Conservation (phyloP, 2,329 filamentous ascomycete genomes). For the Stenocarpella maydis region DNA sequence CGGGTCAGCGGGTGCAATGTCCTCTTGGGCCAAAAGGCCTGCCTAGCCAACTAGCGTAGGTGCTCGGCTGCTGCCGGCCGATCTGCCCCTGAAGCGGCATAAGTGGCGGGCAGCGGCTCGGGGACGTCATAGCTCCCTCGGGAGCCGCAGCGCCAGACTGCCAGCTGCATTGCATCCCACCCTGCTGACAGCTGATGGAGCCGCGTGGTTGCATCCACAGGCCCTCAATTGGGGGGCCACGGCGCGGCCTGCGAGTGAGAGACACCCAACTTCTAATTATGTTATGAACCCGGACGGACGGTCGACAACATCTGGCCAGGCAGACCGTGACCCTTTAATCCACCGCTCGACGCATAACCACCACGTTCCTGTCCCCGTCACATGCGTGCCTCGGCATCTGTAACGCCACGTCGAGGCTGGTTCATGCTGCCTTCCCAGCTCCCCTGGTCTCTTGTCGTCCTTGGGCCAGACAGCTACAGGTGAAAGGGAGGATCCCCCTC, state of each 20-base stretch:
- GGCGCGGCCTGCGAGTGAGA: neutral
- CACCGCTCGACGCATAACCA: neutral
- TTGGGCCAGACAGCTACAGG: neutral
- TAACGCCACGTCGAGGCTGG: conserved; percentile 12
- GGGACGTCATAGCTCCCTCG: conserved; percentile 24
- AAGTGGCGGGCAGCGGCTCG: conserved; percentile 5
- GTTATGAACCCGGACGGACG: neutral
- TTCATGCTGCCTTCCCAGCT: conserved; percentile 13
- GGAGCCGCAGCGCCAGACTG: no score
- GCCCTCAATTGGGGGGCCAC: conserved; percentile 16
- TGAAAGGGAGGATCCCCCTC: neutral
- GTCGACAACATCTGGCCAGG: neutral
- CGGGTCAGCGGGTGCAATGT: neutral
- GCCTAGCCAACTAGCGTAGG: no score
- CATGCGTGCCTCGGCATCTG: neutral
- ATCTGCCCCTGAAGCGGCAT: conserved; percentile 9
- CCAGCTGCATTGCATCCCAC: neutral
- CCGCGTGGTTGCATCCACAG: conserved; percentile 22
- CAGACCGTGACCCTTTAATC: conserved; percentile 11
- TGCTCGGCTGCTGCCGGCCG: conserved; percentile 16
- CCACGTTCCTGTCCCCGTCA: neutral
- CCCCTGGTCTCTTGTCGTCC: neutral
- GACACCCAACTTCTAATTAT: conserved; percentile 5
- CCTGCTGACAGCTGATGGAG: neutral
- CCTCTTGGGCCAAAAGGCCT: no score